Conservation (phyloP, 2,329 filamentous ascomycete genomes). For the Penicillium sp. region DNA sequence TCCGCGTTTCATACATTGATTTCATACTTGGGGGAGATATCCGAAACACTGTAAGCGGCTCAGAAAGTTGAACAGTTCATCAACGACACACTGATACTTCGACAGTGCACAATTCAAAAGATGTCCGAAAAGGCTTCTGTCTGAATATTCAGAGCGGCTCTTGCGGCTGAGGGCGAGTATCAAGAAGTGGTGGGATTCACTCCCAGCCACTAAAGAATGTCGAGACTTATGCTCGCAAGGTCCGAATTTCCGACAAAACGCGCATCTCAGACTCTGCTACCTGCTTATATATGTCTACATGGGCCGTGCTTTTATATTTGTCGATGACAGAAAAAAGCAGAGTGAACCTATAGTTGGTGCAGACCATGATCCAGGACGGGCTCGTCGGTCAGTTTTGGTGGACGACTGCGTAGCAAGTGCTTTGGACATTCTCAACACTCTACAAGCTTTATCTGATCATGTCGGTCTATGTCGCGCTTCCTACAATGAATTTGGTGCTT, state of each 20-base stretch:
- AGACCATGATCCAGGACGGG: constrained; percentile 20
- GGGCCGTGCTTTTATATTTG: constrained; percentile 54
- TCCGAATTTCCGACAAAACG: constrained; percentile 48
- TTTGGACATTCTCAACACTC: constrained; percentile 51
- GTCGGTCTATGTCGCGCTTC: constrained; percentile 55
- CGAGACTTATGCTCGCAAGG: constrained; percentile 41
- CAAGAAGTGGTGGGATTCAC: constrained; percentile 41
- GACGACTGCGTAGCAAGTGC: constrained; percentile 54
- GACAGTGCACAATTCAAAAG: constrained; percentile 38
- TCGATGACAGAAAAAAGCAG: constrained; percentile 24
- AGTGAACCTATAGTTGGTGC: constrained; percentile 13
- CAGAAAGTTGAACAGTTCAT: constrained; percentile 10
- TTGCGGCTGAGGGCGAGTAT: constrained; percentile 37
- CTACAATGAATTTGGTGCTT: constrained; percentile 57
- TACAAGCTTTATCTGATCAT: constrained; percentile 48
- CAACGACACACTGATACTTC: constrained; percentile 14
- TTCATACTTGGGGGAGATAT: constrained; percentile 39
- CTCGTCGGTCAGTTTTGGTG: constrained; percentile 43
- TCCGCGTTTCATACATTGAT: constrained; percentile 48
- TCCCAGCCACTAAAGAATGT: constrained; percentile 37
- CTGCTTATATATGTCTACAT: constrained; percentile 55
- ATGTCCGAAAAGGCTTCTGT: constrained; percentile 37
- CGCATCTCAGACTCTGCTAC: constrained; percentile 54
- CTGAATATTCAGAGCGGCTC: constrained; percentile 38
- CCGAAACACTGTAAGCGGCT: constrained; percentile 39